These are phyloP conservation scores for Diplodia mutila DNA, from an alignment of 2,329 filamentous ascomycete genomes.

Conservation along the genomic window DNA sequence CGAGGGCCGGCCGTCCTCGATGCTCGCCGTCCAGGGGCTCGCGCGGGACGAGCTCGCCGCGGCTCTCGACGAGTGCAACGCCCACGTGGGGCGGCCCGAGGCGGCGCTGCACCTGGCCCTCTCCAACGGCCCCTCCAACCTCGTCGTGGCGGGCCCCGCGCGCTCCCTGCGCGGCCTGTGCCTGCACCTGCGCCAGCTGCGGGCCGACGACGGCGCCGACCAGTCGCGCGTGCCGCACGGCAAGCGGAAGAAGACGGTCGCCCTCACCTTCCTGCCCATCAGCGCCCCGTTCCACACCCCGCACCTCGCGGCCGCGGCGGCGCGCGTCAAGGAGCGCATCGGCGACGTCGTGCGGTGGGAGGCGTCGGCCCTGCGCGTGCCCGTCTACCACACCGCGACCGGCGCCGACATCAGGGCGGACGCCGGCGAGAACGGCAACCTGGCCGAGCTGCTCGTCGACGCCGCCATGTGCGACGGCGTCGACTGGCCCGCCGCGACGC, in stretches of 20 bases:
- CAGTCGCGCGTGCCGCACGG: constrained; percentile 35
- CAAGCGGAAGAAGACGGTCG: constrained; percentile 36
- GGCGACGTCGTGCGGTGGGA: too few species aligned
- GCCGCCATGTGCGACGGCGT: neutral
- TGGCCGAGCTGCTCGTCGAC: neutral
- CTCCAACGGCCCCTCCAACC: constrained; percentile 37
- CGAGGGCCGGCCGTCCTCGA: constrained; percentile 32
- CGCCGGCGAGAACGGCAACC: neutral
- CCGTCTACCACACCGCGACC: neutral
- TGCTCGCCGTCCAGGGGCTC: constrained; percentile 38
- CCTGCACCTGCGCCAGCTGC: neutral
- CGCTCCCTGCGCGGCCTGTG: constrained; percentile 32
- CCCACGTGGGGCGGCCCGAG: constrained; percentile 31
- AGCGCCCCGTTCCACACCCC: constrained; percentile 47
- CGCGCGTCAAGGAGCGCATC: neutral
- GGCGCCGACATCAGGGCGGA: neutral
- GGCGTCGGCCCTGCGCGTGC: too few species aligned
- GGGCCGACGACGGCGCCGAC: constrained; percentile 27
- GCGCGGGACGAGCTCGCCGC: constrained; percentile 26
- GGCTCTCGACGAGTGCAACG: constrained; percentile 35
- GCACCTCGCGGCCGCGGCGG: constrained; percentile 34
- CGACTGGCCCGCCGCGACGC: neutral
- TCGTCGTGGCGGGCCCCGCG: constrained; percentile 38
- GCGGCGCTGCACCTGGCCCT: constrained; percentile 33
- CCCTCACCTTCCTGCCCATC: constrained; percentile 45